Evolutionary conservation across 2,329 filamentous ascomycete species (phyloP).

Genomic region (Talaromyces sp.): DNA sequence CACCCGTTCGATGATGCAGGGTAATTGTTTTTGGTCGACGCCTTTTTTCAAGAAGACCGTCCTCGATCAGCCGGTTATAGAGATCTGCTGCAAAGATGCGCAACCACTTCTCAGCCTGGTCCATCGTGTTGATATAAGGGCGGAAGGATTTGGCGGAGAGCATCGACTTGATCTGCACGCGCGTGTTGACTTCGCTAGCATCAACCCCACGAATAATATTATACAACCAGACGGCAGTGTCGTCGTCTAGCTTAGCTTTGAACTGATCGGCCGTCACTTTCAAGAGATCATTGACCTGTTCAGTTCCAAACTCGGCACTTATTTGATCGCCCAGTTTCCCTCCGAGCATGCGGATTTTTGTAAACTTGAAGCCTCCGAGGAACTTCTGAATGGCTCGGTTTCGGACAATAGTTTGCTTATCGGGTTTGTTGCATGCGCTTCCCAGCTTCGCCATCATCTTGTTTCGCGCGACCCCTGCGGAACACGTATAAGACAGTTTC

Average conservation of each 20-base stretch:
- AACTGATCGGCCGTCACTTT: constrained; percentile 68
- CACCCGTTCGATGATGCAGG: constrained; percentile 71
- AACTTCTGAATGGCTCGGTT: constrained; percentile 78
- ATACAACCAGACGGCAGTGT: constrained; percentile 82
- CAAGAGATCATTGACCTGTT: constrained; percentile 71
- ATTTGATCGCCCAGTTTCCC: constrained; percentile 91
- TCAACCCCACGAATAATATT: constrained; percentile 82
- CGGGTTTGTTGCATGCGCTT: constrained; percentile 87
- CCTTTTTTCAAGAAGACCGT: constrained; percentile 82
- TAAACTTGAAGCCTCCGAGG: constrained; percentile 80
- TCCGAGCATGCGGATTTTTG: constrained; percentile 90
- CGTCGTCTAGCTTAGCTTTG: constrained; percentile 73
- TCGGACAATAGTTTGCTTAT: constrained; percentile 88
- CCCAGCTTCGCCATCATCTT: constrained; percentile 96
- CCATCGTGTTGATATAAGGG: constrained; percentile 70
- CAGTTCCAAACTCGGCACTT: constrained; percentile 73
- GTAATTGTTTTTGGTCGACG: constrained; percentile 81
- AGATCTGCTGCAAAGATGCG: constrained; percentile 91
- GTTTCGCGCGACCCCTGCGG: constrained; percentile 81
- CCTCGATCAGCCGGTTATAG: constrained; percentile 81
- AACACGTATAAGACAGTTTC: constrained; percentile 81
- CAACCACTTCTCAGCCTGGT: constrained; percentile 80
- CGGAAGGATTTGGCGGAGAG: constrained; percentile 92
- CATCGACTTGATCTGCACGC: constrained; percentile 96
- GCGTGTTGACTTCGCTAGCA: constrained; percentile 77